These are phyloP conservation scores for Wallacemonas sp. DNA, from an alignment of 208 protist genomes.

Conservation along the genomic window DNA sequence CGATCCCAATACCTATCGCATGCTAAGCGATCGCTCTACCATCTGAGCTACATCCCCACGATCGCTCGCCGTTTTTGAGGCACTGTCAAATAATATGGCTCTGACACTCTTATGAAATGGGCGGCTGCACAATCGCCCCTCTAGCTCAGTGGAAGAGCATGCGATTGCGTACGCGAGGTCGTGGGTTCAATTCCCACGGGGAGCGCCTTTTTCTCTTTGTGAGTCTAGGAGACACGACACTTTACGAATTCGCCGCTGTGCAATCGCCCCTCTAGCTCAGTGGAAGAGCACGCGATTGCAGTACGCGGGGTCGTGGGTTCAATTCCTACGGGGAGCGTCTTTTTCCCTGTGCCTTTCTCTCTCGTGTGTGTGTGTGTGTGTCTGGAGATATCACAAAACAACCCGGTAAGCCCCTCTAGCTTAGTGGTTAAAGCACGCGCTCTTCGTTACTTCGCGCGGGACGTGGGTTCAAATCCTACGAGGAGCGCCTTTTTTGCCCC, in stretches of 20 bases:
- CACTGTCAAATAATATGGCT: too few relatives aligned
- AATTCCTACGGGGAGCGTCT: conserved; percentile 4
- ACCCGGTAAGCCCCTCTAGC: too few relatives aligned
- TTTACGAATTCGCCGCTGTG: too few relatives aligned
- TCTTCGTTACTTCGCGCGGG: too few relatives aligned
- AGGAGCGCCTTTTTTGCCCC: too few relatives aligned
- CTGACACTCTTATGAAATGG: too few relatives aligned
- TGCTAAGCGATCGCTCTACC: conserved; percentile 94
- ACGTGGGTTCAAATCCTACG: too few relatives aligned
- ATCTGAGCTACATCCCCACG: conserved; percentile 91
- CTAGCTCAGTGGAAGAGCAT: conserved; percentile 11
- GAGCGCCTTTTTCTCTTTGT: conserved; percentile 10
- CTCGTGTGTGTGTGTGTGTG: background rate
- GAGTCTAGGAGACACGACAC: too few relatives aligned
- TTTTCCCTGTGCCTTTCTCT: background rate
- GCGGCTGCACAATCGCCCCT: too few relatives aligned
- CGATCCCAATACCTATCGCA: conserved; percentile 93
- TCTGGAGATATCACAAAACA: too few relatives aligned
- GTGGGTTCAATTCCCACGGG: conserved; percentile 2
- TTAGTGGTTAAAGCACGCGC: too few relatives aligned
- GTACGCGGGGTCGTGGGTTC: conserved; percentile 7
- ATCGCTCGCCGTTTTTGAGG: background rate
- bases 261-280: conserved; percentile 14
- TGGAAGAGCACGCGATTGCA: conserved; percentile 8
- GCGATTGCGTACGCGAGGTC: background rate